phyloP scores from a whole-genome alignment of 306 rosid species.

The Chamaecrista fasciculata region DNA sequence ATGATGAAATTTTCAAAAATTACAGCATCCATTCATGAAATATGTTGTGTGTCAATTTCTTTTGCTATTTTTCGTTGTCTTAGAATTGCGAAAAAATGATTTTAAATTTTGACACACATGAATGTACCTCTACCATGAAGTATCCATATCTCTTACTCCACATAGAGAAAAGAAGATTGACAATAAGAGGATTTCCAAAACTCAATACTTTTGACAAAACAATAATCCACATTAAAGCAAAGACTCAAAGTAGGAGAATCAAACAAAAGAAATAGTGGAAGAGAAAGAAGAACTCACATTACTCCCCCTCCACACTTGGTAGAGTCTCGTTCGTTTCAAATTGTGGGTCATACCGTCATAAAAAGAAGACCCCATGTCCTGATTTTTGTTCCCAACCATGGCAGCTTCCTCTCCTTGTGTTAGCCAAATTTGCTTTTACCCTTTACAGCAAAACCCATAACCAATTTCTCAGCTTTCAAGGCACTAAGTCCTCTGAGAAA shows the following conservation, averaged over 20 bases:
- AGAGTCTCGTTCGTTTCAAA: conserved; percentile 54
- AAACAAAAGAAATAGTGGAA: conserved; percentile 1
- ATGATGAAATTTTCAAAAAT: too few species aligned
- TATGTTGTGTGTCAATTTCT: too few species aligned
- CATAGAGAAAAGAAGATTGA: not conserved
- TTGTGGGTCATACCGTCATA: conserved; percentile 36
- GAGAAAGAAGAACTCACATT: conserved; percentile 65
- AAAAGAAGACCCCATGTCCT: conserved; percentile 38
- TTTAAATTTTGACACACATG: too few species aligned
- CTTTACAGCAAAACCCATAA: conserved; percentile 34
- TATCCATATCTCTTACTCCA: not conserved
- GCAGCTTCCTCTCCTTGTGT: conserved; percentile 27
- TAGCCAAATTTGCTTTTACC: conserved; percentile 31
- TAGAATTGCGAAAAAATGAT: too few species aligned
- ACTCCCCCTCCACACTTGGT: conserved; percentile 91
- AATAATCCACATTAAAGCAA: conserved; percentile 10
- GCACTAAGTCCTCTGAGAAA: conserved; percentile 30
- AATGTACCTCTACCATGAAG: too few species aligned
- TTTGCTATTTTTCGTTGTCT: too few species aligned
- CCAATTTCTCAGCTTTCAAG: conserved; percentile 12
- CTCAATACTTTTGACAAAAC: conserved; percentile 18
- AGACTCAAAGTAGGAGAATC: conserved; percentile 3
- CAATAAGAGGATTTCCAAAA: conserved; percentile 8
- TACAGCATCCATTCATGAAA: too few species aligned
- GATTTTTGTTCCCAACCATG: conserved; percentile 38